Base-by-base conservation (phyloP, 2,329 filamentous ascomycete genomes). In the Aspergillus quadrilineatus region DNA sequence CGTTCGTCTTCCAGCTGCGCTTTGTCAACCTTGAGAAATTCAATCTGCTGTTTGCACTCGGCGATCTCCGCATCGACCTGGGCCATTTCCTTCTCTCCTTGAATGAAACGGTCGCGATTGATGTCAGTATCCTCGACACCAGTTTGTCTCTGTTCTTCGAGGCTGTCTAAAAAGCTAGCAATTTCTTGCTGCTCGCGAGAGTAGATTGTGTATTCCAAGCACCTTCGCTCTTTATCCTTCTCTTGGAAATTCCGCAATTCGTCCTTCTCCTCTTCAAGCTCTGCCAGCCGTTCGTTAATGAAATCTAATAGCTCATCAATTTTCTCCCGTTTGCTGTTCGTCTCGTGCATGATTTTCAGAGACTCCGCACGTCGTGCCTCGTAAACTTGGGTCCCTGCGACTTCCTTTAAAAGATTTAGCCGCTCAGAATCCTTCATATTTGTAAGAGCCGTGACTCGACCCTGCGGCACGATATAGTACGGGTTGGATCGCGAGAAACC, bases 361-460 rank as follows among this genome's bases (percentile, higher is more conserved):
- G 91, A 96, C 73, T 99, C 93, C 29, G 90, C 84, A 60, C 95
- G 86, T 55, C 93, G 88, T 52, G 90, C 89, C 75, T 99, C 94
- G 75, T 99, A 99, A 44, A 97, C 92, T 68, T 97, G 92, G 6
- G 94, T 99, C 60, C 94, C 94, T 0, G 94, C 94, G n/a, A 99
- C 94, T 70, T 97, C 94, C 75, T 99, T 99, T 60, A 99, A 78
- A 58, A 99, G 79, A 64, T 89, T 92, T 60, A 99, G 77, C 51
- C 94, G 85, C 72, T 97, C 92, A 1, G 87, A 86, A 73, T 99
- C 94, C 75, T 97, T 97, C 94, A 99, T 99, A 73, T 97, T 99
- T 44, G 94, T 99, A 69, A 99, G 81, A 26, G 91, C 88, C 0
- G 94, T 97, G 58, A 99, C 92, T 69, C 94, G 91, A 53, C 94